These are phyloP conservation scores for Cryptococcus sp. DNA, from an alignment of 1,284 basidiomycete species.

Conservation along the genomic window DNA sequence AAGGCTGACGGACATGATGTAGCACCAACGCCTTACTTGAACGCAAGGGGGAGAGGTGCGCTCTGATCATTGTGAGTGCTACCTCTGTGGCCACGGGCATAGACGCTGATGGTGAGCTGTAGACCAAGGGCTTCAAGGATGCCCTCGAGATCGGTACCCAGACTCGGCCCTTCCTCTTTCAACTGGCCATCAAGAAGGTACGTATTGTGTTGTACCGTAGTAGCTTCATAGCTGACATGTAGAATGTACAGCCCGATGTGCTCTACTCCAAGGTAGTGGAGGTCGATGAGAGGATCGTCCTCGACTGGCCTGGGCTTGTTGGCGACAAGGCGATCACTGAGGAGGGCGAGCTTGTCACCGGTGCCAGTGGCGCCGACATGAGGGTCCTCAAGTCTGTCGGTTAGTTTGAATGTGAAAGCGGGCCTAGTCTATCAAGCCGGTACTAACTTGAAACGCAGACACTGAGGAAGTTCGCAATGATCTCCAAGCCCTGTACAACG, in stretches of 20 bases:
- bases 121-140: slow-evolving; percentile 66
- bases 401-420: background rate
- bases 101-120: background rate
- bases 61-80: slow-evolving; percentile 64
- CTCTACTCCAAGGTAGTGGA: slow-evolving; percentile 37
- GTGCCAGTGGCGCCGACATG: slow-evolving; percentile 72
- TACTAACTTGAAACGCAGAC: slow-evolving; percentile 72
- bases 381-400: slow-evolving; percentile 61
- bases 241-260: slow-evolving; percentile 49
- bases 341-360: slow-evolving; percentile 26
- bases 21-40: slow-evolving; percentile 89
- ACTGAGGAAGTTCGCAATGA: slow-evolving; percentile 19
- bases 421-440: slow-evolving; percentile 45
- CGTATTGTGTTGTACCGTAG: slow-evolving; percentile 76
- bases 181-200: slow-evolving; percentile 78
- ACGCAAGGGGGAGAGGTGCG: slow-evolving; percentile 87
- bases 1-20: too few species aligned
- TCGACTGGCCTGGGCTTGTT: slow-evolving; percentile 58
- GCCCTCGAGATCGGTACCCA: slow-evolving; percentile 41
- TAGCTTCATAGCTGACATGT: slow-evolving; percentile 60
- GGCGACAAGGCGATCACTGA: slow-evolving; percentile 19
- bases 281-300: slow-evolving; percentile 83
- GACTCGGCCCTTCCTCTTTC: slow-evolving; percentile 73
- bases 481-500: slow-evolving; percentile 32
- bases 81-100: background rate